These are phyloP conservation scores for Jaenimonas drosophilae DNA, from an alignment of 208 protist genomes.

Conservation along the genomic window DNA sequence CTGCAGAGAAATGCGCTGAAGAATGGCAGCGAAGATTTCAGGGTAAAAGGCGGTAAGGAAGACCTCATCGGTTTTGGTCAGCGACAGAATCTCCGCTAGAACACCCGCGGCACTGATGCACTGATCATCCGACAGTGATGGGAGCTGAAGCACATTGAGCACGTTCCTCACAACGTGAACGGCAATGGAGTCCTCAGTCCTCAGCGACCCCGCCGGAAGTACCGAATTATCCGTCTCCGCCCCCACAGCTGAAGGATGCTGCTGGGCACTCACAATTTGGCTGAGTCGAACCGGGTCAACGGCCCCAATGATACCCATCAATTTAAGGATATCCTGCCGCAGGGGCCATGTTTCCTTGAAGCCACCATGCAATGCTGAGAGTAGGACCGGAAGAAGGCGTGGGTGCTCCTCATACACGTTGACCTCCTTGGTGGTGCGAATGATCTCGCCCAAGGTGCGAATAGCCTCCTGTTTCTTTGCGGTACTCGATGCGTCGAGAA, in stretches of 20 bases:
- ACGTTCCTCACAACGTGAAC: slow-evolving; percentile 67
- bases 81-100: slow-evolving; percentile 58
- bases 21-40: slow-evolving; percentile 52
- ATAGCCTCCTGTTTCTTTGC: slow-evolving; percentile 83
- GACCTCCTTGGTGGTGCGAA: slow-evolving; percentile 80
- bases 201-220: slow-evolving; percentile 1
- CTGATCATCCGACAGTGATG: slow-evolving; percentile 75
- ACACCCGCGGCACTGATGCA: slow-evolving; percentile 68
- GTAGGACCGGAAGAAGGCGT: slow-evolving; percentile 68
- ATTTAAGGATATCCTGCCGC: slow-evolving; percentile 77
- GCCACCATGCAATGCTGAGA: slow-evolving; percentile 71
- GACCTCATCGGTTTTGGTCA: slow-evolving; percentile 31
- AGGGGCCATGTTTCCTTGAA: slow-evolving; percentile 86
- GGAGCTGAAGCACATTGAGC: slow-evolving; percentile 69
- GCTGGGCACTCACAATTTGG: slow-evolving; percentile 49
- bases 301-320: slow-evolving; percentile 87
- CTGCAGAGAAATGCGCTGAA: slow-evolving; percentile 44
- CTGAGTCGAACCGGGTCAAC: slow-evolving; percentile 77
- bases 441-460: slow-evolving; percentile 71
- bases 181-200: slow-evolving; percentile 51
- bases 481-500: slow-evolving; percentile 72
- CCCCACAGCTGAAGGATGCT: slow-evolving; percentile 18
- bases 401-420: slow-evolving; percentile 68
- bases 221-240: slow-evolving; percentile 3
- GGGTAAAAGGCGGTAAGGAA: slow-evolving; percentile 39